Conservation (phyloP, 345 rosid genomes). For the Eucalyptus polyanthemos region DNA sequence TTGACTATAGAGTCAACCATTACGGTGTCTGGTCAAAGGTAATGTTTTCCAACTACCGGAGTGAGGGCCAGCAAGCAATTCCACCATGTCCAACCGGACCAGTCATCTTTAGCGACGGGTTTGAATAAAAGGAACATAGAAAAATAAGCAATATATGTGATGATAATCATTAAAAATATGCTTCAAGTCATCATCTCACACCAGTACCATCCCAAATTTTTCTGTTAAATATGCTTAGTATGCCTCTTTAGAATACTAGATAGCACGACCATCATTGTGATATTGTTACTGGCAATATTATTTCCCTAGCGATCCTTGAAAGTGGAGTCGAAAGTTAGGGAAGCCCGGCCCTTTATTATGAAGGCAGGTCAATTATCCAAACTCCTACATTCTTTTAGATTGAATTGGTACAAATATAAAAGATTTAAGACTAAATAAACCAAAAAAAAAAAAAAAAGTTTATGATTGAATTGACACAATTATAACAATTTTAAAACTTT, state of each 20-base stretch:
- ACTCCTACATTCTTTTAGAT: not conserved
- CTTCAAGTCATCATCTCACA: not conserved
- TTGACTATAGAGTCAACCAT: too few relatives aligned
- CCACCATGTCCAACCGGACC: too few relatives aligned
- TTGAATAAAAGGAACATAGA: too few relatives aligned
- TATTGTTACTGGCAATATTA: not conserved
- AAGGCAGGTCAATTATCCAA: not conserved
- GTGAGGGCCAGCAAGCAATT: not conserved
- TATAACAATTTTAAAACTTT: fast-evolving
- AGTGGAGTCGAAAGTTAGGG: not conserved
- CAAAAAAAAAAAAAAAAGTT: fast-evolving
- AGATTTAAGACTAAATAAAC: too few relatives aligned
- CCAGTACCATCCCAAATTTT: not conserved
- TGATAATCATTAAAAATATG: too few relatives aligned
- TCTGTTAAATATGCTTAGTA: not conserved
- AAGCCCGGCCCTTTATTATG: not conserved
- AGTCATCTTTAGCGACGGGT: too few relatives aligned
- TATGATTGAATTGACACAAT: too few relatives aligned
- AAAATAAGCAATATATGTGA: too few relatives aligned
- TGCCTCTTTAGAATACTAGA: not conserved
- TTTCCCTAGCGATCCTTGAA: not conserved
- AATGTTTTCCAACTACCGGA: not conserved
- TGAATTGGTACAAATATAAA: too few relatives aligned
- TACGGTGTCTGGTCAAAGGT: not conserved
- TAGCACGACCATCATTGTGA: not conserved